phyloP scores from a whole-genome alignment of 2,329 filamentous ascomycete species.

The Periconia macrospinosa region DNA sequence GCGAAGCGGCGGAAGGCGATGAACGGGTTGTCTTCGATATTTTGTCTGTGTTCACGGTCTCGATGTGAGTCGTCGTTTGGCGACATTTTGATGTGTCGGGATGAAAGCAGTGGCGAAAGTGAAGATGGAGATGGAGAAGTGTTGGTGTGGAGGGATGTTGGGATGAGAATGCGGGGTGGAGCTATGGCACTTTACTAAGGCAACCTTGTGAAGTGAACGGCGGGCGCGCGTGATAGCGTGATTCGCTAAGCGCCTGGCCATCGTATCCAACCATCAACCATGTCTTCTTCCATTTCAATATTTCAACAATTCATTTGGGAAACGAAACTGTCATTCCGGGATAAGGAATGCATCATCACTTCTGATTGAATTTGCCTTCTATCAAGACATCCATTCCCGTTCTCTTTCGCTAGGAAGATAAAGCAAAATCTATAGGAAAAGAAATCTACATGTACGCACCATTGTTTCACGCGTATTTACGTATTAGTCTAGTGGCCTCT shows the following conservation, averaged over 20 bases:
- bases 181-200: constrained; percentile 2
- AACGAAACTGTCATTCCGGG: no score
- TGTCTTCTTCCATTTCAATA: no score
- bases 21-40: constrained; percentile 54
- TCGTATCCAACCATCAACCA: not conserved
- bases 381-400: no score
- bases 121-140: constrained; percentile 1
- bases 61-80: constrained; percentile 20
- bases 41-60: constrained; percentile 8
- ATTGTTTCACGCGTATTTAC: no score
- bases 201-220: not conserved
- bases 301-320: no score
- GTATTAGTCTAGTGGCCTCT: no score
- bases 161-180: constrained; percentile 5
- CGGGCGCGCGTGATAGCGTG: not conserved
- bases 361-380: no score
- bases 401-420: no score
- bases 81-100: constrained; percentile 22
- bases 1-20: constrained; percentile 63
- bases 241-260: not conserved
- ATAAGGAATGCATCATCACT: no score
- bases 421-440: no score
- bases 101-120: constrained; percentile 7
- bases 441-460: no score
- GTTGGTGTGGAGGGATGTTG: constrained; percentile 1